Base-by-base conservation (phyloP, 306 rosid species). In the Vigna hirtella region DNA sequence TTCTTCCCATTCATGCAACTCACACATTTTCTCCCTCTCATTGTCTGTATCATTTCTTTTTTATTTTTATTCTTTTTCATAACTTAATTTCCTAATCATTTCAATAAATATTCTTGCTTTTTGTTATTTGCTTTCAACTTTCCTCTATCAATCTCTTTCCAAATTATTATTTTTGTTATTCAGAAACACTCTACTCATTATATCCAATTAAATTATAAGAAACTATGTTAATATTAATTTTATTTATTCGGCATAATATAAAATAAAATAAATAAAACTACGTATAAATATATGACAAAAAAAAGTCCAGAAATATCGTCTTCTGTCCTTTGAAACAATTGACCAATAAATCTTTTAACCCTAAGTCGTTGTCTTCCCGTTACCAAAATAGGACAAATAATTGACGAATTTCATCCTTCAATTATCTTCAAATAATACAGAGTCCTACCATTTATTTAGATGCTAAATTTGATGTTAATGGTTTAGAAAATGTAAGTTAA, bases 1-100 rank as follows among this genome's bases (percentile, higher is more conserved):
- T 61, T 75, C 34, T 30, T 30, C 56, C 14, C 30, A 30, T 73
- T 80, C 79, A 80, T 73, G 74, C 43, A 13, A 42, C 9, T 40
- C 9, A 3, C 5, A 4, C 34, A 34, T 34, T 34, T 34, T 42
- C 47, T 9, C 47, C 66, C 59, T 49, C 57, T 42, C 66, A 61
- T 59, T 47, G 64, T 38, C 72, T 61, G 2, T 58, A 52, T 63
- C 67, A 65, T 65, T 47, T 66, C 18, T 5, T 12, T 20, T 26
- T 48, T 69, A 32, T 4, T 22, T 22, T 9, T 55, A 24, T 24
- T 55, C 15, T 2, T 30, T 18, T 14, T 2, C 18, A 61, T 28
- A 52, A 16, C 61, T 70, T 26, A 30, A 50, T 30, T 70, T 51
- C 48, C 61, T 16, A 66, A 49, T 68, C 73, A 43, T 42, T 42